phyloP scores from a whole-genome alignment of 2,329 filamentous ascomycete genomes.

The Rutstroemia sp. region DNA sequence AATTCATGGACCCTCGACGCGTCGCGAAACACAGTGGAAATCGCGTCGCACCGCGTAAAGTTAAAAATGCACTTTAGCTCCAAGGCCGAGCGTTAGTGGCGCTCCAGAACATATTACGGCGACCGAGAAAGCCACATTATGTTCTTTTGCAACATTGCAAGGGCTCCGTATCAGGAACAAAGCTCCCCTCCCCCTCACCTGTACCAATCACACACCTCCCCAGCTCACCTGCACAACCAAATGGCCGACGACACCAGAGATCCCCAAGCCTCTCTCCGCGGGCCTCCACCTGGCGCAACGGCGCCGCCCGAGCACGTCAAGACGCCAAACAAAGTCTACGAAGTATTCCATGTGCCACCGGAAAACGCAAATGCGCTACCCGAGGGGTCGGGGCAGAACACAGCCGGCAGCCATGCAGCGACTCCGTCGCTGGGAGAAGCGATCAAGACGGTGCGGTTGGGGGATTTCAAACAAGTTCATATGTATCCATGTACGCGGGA shows the following conservation, averaged over 20 bases:
- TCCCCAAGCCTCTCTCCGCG: conserved; percentile 18
- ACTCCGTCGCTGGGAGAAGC: conserved; percentile 49
- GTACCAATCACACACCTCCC: not conserved
- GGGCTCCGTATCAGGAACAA: not conserved
- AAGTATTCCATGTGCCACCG: conserved; percentile 31
- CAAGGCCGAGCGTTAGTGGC: too few species aligned
- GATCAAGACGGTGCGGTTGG: conserved; percentile 56
- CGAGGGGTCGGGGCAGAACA: conserved; percentile 29
- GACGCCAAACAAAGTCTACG: conserved; percentile 32
- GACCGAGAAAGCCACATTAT: not conserved
- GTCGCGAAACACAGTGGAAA: not conserved
- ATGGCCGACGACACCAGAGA: conserved; percentile 33
- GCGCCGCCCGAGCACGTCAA: conserved; percentile 30
- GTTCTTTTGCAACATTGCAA: not conserved
- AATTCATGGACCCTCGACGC: not conserved
- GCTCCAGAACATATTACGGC: not conserved
- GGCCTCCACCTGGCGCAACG: conserved; percentile 31
- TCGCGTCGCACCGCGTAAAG: conserved; percentile 7
- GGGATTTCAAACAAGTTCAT: conserved; percentile 67
- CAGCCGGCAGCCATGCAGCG: conserved; percentile 22
- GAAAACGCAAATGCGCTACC: conserved; percentile 28
- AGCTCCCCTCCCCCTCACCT: conserved; percentile 2
- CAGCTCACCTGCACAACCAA: conserved; percentile 9
- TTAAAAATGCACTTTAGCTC: not conserved
- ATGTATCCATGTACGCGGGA: conserved; percentile 79